These are phyloP conservation scores for Brassica balearica DNA, from an alignment of 441 rosid species.

Conservation along the genomic window DNA sequence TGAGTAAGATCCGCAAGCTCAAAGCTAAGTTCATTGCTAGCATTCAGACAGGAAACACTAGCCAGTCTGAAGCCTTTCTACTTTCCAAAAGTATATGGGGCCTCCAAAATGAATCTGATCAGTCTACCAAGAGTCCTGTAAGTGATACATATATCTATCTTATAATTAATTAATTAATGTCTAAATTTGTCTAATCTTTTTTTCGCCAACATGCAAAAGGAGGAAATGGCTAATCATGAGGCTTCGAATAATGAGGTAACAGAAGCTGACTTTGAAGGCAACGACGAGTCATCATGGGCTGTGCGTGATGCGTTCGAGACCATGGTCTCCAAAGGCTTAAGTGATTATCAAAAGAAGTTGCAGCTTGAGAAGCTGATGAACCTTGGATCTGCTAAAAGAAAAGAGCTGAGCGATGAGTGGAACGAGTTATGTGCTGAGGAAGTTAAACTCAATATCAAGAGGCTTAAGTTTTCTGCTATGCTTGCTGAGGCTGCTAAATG, in stretches of 20 bases:
- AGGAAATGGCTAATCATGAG: neutral
- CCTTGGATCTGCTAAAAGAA: slow-evolving; percentile 17
- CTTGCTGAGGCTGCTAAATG: slow-evolving; percentile 32
- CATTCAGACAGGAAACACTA: slow-evolving; percentile 15
- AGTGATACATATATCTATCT: neutral
- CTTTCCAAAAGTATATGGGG: neutral
- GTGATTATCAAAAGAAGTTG: slow-evolving; percentile 20
- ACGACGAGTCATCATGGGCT: slow-evolving; percentile 10
- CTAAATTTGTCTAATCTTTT: neutral
- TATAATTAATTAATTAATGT: neutral
- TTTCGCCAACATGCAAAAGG: neutral
- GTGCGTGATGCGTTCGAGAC: slow-evolving; percentile 39
- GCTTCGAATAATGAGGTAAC: neutral
- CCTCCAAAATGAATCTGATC: neutral
- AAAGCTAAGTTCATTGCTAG: slow-evolving; percentile 13
- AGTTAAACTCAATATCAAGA: slow-evolving; percentile 14
- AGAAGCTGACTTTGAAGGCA: neutral
- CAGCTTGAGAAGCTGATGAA: slow-evolving; percentile 33
- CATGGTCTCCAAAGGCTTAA: slow-evolving; percentile 15
- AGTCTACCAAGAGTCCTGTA: neutral
- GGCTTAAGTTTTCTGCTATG: slow-evolving; percentile 13
- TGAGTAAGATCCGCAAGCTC: slow-evolving; percentile 26
- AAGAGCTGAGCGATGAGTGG: slow-evolving; percentile 39
- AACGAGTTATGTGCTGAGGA: slow-evolving; percentile 21
- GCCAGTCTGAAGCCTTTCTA: neutral